Evolutionary conservation across 2,329 filamentous ascomycete genomes (phyloP).

Genomic region (Madurella fahalii): DNA sequence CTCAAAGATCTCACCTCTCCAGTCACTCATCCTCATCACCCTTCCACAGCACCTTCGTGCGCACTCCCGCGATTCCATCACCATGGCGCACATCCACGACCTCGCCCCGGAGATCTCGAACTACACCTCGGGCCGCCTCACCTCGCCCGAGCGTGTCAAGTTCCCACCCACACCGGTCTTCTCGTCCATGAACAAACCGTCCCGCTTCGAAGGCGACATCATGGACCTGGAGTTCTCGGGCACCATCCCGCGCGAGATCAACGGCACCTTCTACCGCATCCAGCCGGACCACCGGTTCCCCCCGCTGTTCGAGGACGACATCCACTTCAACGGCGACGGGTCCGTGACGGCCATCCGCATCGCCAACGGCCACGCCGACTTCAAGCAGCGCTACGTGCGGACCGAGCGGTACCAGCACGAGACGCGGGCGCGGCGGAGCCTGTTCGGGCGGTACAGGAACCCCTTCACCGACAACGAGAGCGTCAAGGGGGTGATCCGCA

Average conservation of each 20-base stretch:
- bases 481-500: constrained; percentile 52
- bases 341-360: constrained; percentile 40
- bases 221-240: constrained; percentile 40
- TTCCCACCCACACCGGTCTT: constrained; percentile 35
- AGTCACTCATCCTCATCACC: too few species aligned
- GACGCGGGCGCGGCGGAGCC: constrained; percentile 29
- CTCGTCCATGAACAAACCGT: constrained; percentile 36
- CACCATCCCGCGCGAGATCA: constrained; percentile 40
- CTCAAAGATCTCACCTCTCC: too few species aligned
- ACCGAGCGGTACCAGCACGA: constrained; percentile 35
- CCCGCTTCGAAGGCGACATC: constrained; percentile 34
- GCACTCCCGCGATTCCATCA: background rate
- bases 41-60: too few species aligned
- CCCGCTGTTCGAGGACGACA: constrained; percentile 51
- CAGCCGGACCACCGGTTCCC: constrained; percentile 52
- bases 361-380: constrained; percentile 37
- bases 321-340: constrained; percentile 36
- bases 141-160: constrained; percentile 27
- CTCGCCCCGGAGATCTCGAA: constrained; percentile 31
- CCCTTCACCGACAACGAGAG: constrained; percentile 53
- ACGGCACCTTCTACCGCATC: constrained; percentile 46
- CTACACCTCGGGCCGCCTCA: constrained; percentile 32
- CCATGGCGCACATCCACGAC: constrained; percentile 36
- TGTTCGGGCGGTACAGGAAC: constrained; percentile 56
- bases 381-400: constrained; percentile 41